These are phyloP conservation scores for Rhizodiscina lignyota DNA, from an alignment of 495 filamentous ascomycete species.

Conservation along the genomic window DNA sequence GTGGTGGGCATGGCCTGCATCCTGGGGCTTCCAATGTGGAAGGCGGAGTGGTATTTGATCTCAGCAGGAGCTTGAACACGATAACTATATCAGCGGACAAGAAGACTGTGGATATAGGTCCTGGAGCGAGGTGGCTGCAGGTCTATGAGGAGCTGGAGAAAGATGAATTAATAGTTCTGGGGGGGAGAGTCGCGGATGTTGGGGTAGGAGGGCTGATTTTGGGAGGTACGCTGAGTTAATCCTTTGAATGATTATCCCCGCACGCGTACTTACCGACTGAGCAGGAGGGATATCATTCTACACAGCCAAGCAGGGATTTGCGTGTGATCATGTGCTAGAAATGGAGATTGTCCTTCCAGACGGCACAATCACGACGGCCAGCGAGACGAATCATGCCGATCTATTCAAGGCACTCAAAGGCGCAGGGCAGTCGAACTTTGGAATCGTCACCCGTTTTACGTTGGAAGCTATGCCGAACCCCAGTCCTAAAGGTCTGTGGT, in stretches of 20 bases:
- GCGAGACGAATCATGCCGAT: slow-evolving; percentile 14
- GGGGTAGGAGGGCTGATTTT: slow-evolving; percentile 16
- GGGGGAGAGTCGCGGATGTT: slow-evolving; percentile 10
- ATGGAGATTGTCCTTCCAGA: slow-evolving; percentile 18
- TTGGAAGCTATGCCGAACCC: slow-evolving; percentile 1
- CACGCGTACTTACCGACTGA: slow-evolving; percentile 2
- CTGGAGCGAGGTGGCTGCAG: slow-evolving; percentile 13
- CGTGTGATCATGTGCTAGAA: slow-evolving; percentile 17
- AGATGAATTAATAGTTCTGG: slow-evolving; percentile 7
- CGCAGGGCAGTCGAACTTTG: slow-evolving; percentile 26
- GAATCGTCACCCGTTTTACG: slow-evolving; percentile 23
- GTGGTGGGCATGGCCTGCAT: background rate
- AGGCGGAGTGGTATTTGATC: slow-evolving; percentile 6
- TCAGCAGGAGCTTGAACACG: background rate
- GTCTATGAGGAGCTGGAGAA: slow-evolving; percentile 12
- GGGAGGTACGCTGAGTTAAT: slow-evolving; percentile 10
- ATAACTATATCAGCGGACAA: background rate
- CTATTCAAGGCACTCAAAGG: slow-evolving; percentile 25
- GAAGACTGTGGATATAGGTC: slow-evolving; percentile 7
- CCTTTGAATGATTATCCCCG: slow-evolving; percentile 4
- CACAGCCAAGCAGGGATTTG: slow-evolving; percentile 12
- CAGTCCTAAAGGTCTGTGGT: background rate
- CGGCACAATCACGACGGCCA: slow-evolving; percentile 14
- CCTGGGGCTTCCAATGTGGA: slow-evolving; percentile 2
- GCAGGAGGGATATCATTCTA: slow-evolving; percentile 19